A percentile compares a stretch with the other conserved stretches of the same genome.
phyloP scores from a whole-genome alignment of 306 rosid species.

The Gillenia trifoliata region DNA sequence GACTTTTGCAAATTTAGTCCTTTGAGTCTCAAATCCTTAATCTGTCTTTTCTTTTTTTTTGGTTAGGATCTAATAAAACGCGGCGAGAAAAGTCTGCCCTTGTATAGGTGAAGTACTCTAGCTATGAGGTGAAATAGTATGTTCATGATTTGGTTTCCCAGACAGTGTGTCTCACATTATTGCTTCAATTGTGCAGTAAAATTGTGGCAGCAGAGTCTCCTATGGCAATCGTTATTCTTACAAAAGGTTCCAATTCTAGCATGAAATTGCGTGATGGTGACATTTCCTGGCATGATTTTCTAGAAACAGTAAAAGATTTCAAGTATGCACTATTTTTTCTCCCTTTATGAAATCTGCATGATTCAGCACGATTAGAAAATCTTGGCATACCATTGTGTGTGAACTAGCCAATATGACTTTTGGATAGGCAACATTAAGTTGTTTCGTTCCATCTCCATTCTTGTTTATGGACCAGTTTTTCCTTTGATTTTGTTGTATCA shows the following conservation, averaged over 20 bases:
- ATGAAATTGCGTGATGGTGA: constrained; percentile 66
- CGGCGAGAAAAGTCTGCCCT: constrained; percentile 75
- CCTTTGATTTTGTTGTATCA: not conserved
- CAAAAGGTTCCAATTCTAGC: constrained; percentile 51
- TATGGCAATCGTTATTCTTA: constrained; percentile 64
- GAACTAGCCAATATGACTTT: too few species aligned
- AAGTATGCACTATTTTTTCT: constrained; percentile 41
- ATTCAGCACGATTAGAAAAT: not conserved
- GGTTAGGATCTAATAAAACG: constrained; percentile 82
- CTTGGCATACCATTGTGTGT: too few species aligned
- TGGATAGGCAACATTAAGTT: too few species aligned
- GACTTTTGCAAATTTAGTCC: not conserved
- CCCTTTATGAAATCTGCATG: not conserved
- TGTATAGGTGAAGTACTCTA: constrained; percentile 64
- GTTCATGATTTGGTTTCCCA: constrained; percentile 6
- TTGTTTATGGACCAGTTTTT: not conserved
- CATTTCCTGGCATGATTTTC: constrained; percentile 73
- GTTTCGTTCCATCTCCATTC: not conserved
- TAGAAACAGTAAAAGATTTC: constrained; percentile 50
- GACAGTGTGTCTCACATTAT: constrained; percentile 27
- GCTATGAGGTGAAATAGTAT: constrained; percentile 11
- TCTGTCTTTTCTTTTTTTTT: not conserved
- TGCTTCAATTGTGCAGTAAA: constrained; percentile 66
- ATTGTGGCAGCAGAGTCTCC: constrained; percentile 81
- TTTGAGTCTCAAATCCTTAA: constrained; percentile 6